Evolutionary conservation across 2,329 filamentous ascomycete genomes (phyloP).

Genomic region (Zarea fungicola): DNA sequence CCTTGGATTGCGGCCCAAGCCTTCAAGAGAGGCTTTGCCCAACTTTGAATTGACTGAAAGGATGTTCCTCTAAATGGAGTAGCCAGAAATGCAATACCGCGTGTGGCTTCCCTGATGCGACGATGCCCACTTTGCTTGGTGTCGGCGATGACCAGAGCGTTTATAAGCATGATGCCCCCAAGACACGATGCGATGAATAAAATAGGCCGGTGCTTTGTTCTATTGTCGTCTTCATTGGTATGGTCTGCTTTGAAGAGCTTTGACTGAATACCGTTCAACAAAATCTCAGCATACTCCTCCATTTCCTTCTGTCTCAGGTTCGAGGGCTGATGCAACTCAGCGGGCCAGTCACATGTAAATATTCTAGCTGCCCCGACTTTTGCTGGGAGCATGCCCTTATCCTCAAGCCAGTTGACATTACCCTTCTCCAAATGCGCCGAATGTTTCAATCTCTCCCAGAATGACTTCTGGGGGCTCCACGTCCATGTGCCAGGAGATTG

Average conservation of each 20-base stretch:
- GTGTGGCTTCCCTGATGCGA: neutral
- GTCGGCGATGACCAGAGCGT: neutral
- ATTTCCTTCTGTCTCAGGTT: neutral
- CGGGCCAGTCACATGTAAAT: neutral
- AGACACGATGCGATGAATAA: neutral
- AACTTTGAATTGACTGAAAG: neutral
- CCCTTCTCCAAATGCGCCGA: neutral
- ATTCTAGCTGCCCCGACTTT: neutral
- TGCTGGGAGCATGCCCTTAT: neutral
- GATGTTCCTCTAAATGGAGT: neutral
- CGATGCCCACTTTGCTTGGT: neutral
- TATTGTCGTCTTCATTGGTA: neutral
- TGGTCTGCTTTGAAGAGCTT: neutral
- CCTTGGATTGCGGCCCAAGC: constrained; percentile 3
- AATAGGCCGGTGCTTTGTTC: too few relatives aligned
- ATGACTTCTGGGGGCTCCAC: constrained; percentile 11
- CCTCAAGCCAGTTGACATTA: neutral
- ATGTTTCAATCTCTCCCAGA: constrained; percentile 3
- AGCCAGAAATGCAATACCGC: neutral
- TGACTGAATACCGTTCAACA: constrained; percentile 21
- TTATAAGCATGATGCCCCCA: neutral
- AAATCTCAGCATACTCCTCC: constrained; percentile 15
- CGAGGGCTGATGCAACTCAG: neutral
- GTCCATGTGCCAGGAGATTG: constrained; percentile 25
- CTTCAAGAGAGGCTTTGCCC: neutral